Conservation (phyloP, 768 basidiomycete genomes). For the Podaxis pistillaris region DNA sequence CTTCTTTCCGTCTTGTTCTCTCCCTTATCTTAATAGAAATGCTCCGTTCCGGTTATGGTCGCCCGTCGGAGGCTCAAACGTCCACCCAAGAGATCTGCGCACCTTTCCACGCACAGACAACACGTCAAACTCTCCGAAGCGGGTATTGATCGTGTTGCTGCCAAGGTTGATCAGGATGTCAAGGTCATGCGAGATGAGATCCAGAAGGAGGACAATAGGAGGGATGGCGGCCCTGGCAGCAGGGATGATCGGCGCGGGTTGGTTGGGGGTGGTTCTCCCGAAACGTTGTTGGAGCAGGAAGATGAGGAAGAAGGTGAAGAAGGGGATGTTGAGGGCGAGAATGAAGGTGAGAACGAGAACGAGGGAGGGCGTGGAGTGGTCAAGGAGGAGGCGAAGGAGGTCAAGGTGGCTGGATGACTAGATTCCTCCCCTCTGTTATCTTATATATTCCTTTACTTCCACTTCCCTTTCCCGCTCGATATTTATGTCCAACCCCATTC, state of each 20-base stretch:
- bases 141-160: conserved; percentile 83
- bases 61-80: conserved; percentile 89
- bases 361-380: neutral
- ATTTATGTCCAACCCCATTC: neutral
- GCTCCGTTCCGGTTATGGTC: conserved; percentile 96
- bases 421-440: neutral
- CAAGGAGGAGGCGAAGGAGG: conserved; percentile 20
- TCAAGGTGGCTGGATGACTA: conserved; percentile 33
- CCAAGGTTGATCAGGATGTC: conserved; percentile 84
- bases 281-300: conserved; percentile 23
- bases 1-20: neutral
- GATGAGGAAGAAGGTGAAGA: conserved; percentile 27
- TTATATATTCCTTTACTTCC: neutral
- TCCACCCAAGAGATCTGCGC: conserved; percentile 76
- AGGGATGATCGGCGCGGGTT: conserved; percentile 24
- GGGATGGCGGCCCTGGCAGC: conserved; percentile 35
- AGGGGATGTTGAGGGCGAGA: conserved; percentile 30
- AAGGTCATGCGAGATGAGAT: conserved; percentile 79
- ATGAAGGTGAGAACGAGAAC: conserved; percentile 21
- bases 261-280: conserved; percentile 20
- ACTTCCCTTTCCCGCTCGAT: neutral
- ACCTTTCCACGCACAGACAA: conserved; percentile 76
- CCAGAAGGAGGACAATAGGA: conserved; percentile 60
- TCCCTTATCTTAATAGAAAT: conserved; percentile 50
- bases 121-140: conserved; percentile 87